Base-by-base conservation (phyloP, 805 yeast genomes). In the Cyberlindnera maclurae region DNA sequence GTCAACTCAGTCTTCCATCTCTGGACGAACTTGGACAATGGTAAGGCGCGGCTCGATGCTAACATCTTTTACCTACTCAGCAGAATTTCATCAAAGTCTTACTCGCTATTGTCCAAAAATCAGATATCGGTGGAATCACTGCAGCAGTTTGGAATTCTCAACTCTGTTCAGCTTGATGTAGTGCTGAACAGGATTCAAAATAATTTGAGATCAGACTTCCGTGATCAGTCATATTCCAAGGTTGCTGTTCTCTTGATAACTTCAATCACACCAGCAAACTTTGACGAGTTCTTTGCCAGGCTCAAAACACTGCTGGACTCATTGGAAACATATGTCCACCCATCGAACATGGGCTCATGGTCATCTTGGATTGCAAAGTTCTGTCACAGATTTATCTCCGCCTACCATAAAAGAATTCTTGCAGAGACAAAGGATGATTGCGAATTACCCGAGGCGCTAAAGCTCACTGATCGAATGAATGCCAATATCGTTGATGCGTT, bases 321-420 rank as follows among this genome's bases (percentile, higher is more conserved):
- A 0, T 65, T 88, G 5, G 81, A 75, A 44, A 84, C 96, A 15
- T 85, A 81, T 59, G 79, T 79, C 3, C 97, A 93, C 58, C 98
- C 98, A 6, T 88, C 97, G 0, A 89, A 89, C 57, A 59, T 69
- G n/a, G 97, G 96, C 0, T 70, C 71, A n/a, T 89, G 97, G 97
- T 73, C 95, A 0, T 60, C 71, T 20, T 64, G 79, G 4, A 73
- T 90, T 24, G 70, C 94, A 1, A 75, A 75, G 41, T 70, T 84
- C 20, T 64, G 83, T n/a, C 70, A 72, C 43, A 71, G 77, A 32
- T 62, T 86, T 37, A 71, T 79, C 0, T 65, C 70, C 35, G 73
- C 73, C 45, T 78, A 76, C 42, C 86, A 79, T 51, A 71, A 73
- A 38, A 67, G 94, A 50, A 63, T 55, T 29, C 62, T 68, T 37